Evolutionary conservation across 2,329 filamentous ascomycete species (phyloP).

Genomic region (Pezicula neosporulosa): DNA sequence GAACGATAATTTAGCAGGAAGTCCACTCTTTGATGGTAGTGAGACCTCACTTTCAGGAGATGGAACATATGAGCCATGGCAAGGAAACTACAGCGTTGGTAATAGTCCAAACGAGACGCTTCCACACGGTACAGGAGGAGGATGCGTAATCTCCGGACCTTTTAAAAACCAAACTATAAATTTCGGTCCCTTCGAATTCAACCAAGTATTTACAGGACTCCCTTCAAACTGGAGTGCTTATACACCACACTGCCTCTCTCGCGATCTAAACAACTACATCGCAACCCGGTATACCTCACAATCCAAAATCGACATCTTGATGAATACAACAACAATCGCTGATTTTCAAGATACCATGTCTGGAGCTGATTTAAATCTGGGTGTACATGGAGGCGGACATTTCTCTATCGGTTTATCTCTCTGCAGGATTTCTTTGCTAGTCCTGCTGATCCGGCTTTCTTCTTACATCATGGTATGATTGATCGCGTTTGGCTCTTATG

Average conservation of each 20-base stretch:
- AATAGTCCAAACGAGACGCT: not conserved
- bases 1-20: not conserved
- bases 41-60: not conserved
- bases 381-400: not conserved
- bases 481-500: conserved; percentile 42
- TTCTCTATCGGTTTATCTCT: not conserved
- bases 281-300: not conserved
- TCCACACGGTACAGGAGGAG: not conserved
- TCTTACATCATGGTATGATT: conserved; percentile 38
- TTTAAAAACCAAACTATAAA: not conserved
- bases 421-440: not conserved
- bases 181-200: not conserved
- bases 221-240: not conserved
- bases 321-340: not conserved
- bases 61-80: not conserved
- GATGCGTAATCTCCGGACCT: not conserved
- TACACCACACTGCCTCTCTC: not conserved
- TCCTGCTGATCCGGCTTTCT: conserved; percentile 36
- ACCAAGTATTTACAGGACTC: not conserved
- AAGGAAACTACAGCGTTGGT: not conserved
- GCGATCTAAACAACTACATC: not conserved
- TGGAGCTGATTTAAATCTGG: not conserved
- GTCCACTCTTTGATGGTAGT: not conserved
- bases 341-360: not conserved
- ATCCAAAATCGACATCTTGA: not conserved